Evolutionary conservation across 352 stramenopile species (phyloP).

Genomic region (Globisporangium camurandrum): DNA sequence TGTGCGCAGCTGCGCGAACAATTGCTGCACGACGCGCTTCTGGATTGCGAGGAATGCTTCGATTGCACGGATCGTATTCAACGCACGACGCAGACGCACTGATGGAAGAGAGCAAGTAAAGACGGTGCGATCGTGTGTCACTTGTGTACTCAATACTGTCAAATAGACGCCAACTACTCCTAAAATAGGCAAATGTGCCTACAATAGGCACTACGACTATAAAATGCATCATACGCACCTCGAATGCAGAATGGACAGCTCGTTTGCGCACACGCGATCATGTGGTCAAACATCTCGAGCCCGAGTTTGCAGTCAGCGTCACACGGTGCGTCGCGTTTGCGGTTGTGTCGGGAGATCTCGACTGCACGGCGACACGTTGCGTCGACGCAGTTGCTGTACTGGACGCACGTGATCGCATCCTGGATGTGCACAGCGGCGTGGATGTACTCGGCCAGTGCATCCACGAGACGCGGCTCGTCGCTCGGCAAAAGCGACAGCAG

Average conservation of each 20-base stretch:
- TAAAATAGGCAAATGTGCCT: not conserved
- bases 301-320: constrained; percentile 16
- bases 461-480: constrained; percentile 16
- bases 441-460: constrained; percentile 28
- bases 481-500: constrained; percentile 18
- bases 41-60: constrained; percentile 12
- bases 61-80: constrained; percentile 13
- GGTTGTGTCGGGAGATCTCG: constrained; percentile 15
- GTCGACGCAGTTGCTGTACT: constrained; percentile 20
- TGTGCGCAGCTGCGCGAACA: constrained; percentile 8
- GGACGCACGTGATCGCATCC: constrained; percentile 21
- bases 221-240: constrained; percentile 14
- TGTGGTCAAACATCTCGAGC: constrained; percentile 21
- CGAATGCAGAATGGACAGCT: constrained; percentile 29
- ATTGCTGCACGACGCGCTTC: constrained; percentile 12
- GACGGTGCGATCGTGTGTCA: too few species aligned
- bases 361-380: constrained; percentile 13
- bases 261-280: constrained; percentile 10
- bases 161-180: not conserved
- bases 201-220: not conserved
- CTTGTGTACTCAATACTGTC: not conserved
- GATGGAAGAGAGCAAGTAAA: too few species aligned
- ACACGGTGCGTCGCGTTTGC: constrained; percentile 13
- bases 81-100: constrained; percentile 10
- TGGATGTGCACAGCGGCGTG: constrained; percentile 21